phyloP scores from a whole-genome alignment of 768 basidiomycete genomes.

The Hydnomerulius pinastri region DNA sequence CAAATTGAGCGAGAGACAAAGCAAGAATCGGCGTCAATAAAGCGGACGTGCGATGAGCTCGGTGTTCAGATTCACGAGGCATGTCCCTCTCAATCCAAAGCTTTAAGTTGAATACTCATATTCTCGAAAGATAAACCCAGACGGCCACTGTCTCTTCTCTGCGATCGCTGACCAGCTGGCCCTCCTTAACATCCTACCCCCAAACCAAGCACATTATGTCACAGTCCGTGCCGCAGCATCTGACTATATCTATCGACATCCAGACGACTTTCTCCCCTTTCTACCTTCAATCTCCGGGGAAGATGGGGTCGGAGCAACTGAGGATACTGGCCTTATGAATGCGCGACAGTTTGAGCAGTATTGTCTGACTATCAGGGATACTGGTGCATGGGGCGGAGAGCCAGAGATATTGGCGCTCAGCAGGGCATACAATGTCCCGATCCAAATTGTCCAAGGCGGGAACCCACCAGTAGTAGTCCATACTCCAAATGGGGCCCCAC shows the following conservation, averaged over 20 bases:
- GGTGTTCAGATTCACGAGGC: conserved; percentile 69
- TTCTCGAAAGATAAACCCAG: conserved; percentile 76
- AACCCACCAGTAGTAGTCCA: conserved; percentile 85
- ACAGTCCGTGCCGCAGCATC: conserved; percentile 71
- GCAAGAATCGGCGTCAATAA: conserved; percentile 68
- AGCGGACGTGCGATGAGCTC: conserved; percentile 62
- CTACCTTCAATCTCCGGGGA: conserved; percentile 74
- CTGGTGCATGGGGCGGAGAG: conserved; percentile 96
- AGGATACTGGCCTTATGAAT: conserved; percentile 69
- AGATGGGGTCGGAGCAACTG: conserved; percentile 62
- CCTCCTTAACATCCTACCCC: conserved; percentile 65
- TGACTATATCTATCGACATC: conserved; percentile 77
- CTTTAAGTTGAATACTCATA: conserved; percentile 2
- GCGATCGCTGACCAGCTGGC: conserved; percentile 91
- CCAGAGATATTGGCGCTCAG: conserved; percentile 93
- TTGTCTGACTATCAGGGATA: conserved; percentile 75
- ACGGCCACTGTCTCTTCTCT: conserved; percentile 95
- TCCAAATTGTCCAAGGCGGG: conserved; percentile 88
- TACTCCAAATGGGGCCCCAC: conserved; percentile 47
- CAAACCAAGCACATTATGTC: conserved; percentile 58
- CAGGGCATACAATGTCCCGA: conserved; percentile 77
- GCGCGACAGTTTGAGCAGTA: conserved; percentile 67
- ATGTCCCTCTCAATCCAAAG: conserved; percentile 11
- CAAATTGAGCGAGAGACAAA: conserved; percentile 62
- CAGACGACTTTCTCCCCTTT: conserved; percentile 92